phyloP scores from a whole-genome alignment of 169 alveolate species.

The Plasmodium chabaudi region DNA sequence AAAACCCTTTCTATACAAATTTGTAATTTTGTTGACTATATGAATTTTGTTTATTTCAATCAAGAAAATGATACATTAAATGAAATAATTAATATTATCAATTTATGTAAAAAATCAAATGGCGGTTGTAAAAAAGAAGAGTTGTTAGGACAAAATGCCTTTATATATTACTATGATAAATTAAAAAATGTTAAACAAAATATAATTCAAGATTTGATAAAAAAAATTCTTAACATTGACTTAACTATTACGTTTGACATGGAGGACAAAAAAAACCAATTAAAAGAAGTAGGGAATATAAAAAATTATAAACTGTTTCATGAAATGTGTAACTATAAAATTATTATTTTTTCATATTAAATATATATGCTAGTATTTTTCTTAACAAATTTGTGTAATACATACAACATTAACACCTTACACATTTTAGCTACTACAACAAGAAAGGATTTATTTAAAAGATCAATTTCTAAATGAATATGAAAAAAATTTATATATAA shows the following conservation, averaged over 20 bases:
- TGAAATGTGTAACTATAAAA: no score
- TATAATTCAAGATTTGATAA: slow-evolving; percentile 33
- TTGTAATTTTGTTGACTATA: slow-evolving; percentile 49
- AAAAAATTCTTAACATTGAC: slow-evolving; percentile 34
- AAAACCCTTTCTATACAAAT: slow-evolving; percentile 19
- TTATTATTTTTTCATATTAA: no score
- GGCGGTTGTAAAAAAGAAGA: not conserved
- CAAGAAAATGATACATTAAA: slow-evolving; percentile 37
- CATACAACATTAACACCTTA: not conserved
- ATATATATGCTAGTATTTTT: no score
- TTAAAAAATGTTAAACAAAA: slow-evolving; percentile 33
- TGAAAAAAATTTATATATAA: slow-evolving; percentile 46
- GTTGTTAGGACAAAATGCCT: slow-evolving; percentile 27
- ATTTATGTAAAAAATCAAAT: slow-evolving; percentile 41
- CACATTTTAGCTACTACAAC: slow-evolving; percentile 11
- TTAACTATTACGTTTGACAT: slow-evolving; percentile 13
- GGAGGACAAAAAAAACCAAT: slow-evolving; percentile 10
- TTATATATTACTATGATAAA: slow-evolving; percentile 55
- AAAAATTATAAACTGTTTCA: not conserved
- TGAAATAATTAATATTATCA: slow-evolving; percentile 38
- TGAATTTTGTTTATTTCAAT: slow-evolving; percentile 47
- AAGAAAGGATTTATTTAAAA: slow-evolving; percentile 41
- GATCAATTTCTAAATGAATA: slow-evolving; percentile 14
- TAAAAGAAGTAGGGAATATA: slow-evolving; percentile 39
- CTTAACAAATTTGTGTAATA: no score